Evolutionary conservation across 192 early-diverging fungal genomes (phyloP).

Genomic region (Mortierella hygrophila): DNA sequence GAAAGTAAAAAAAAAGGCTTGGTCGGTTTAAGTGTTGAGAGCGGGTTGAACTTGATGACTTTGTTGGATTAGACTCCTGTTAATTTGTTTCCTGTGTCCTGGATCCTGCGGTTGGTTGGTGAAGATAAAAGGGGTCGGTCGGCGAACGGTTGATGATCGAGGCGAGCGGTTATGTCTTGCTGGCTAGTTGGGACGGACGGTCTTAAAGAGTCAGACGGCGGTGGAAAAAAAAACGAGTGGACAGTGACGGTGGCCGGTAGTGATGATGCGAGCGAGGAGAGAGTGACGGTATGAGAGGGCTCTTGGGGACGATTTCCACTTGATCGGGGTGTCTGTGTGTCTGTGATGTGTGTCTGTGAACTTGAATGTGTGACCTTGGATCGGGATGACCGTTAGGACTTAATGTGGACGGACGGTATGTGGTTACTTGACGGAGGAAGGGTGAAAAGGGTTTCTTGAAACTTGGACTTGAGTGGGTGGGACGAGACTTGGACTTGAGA

Average conservation of each 20-base stretch:
- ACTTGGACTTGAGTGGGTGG: background rate
- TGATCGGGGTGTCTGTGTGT: background rate
- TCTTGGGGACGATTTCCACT: slow-evolving; percentile 3
- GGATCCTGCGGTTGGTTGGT: background rate
- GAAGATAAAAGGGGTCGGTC: background rate
- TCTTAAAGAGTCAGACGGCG: background rate
- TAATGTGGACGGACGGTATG: background rate
- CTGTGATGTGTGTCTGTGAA: background rate
- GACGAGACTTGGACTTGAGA: background rate
- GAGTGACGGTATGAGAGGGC: background rate
- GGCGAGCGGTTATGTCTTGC: background rate
- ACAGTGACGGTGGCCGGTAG: background rate
- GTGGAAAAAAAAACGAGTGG: background rate
- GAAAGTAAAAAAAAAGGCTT: background rate
- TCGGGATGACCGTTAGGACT: slow-evolving; percentile 5
- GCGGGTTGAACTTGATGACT: background rate
- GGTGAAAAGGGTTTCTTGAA: background rate
- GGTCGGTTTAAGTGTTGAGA: background rate
- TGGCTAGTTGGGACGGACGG: background rate
- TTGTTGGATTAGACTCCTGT: background rate
- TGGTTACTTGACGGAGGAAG: background rate
- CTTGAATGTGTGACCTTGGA: slow-evolving; percentile 7
- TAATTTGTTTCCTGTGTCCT: slow-evolving; percentile 4
- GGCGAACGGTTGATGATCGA: background rate
- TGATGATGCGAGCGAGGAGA: background rate